Conservation (phyloP, 352 stramenopile genomes). For the Pythium sp. region DNA sequence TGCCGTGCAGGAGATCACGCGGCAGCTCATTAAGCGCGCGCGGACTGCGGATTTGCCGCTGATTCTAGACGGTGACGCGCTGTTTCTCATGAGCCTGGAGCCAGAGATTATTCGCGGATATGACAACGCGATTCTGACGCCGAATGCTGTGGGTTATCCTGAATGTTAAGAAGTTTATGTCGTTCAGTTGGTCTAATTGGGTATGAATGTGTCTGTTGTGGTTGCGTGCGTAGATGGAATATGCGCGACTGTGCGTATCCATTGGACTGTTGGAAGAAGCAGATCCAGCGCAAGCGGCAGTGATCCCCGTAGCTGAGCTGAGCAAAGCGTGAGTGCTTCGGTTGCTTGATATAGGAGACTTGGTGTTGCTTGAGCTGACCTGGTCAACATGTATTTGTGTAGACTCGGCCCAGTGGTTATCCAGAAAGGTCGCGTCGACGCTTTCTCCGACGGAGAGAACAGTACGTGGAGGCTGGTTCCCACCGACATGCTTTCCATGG, state of each 20-base stretch:
- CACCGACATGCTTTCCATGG: neutral
- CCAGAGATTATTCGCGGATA: constrained; percentile 63
- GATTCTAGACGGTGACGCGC: constrained; percentile 94
- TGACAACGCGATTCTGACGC: constrained; percentile 89
- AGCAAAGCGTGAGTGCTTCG: constrained; percentile 43
- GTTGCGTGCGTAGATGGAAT: constrained; percentile 56
- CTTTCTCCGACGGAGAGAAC: constrained; percentile 70
- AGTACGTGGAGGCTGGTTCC: constrained; percentile 30
- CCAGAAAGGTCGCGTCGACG: constrained; percentile 80
- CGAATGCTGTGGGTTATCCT: constrained; percentile 74
- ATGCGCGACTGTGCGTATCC: constrained; percentile 65
- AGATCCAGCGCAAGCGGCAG: constrained; percentile 46
- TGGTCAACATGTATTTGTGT: neutral
- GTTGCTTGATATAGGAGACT: neutral
- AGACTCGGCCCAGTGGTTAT: constrained; percentile 85
- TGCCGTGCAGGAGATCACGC: constrained; percentile 79
- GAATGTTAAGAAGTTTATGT: neutral
- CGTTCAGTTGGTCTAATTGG: neutral
- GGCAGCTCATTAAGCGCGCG: constrained; percentile 70
- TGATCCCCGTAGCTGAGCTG: constrained; percentile 46
- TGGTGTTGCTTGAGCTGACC: neutral
- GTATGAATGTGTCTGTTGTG: neutral
- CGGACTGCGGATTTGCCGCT: constrained; percentile 73
- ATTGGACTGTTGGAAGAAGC: constrained; percentile 36
- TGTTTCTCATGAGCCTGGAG: constrained; percentile 88